phyloP scores from a whole-genome alignment of 2,329 filamentous ascomycete genomes.

The Paecilomyces sp. region DNA sequence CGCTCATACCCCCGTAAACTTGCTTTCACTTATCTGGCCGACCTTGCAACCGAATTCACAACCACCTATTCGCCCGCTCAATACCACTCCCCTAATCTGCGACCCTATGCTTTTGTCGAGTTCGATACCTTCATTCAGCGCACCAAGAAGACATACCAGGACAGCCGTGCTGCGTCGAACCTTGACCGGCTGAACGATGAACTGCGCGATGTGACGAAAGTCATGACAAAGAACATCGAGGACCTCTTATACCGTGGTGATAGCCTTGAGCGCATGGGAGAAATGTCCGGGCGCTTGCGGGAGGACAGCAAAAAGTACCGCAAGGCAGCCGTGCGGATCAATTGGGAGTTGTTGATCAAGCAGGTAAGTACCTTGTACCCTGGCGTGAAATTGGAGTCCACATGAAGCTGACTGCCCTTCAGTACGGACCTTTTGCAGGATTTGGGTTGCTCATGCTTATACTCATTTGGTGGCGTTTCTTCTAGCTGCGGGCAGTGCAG shows the following conservation, averaged over 20 bases:
- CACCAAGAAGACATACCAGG: conserved; percentile 89
- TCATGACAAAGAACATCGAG: conserved; percentile 99
- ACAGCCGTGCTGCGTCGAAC: conserved; percentile 83
- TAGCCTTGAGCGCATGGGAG: conserved; percentile 92
- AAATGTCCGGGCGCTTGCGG: conserved; percentile 76
- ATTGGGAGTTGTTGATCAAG: conserved; percentile 94
- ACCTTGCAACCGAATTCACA: conserved; percentile 84
- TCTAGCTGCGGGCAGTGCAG: conserved; percentile 43
- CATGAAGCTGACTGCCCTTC: conserved; percentile 15
- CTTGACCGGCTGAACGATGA: conserved; percentile 95
- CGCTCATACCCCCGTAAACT: conserved; percentile 93
- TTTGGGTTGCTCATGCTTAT: conserved; percentile 75
- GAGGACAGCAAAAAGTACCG: conserved; percentile 95
- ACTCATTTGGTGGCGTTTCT: conserved; percentile 90
- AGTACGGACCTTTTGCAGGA: conserved; percentile 83
- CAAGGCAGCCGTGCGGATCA: conserved; percentile 87
- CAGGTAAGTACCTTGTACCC: conserved; percentile 47
- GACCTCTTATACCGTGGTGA: conserved; percentile 93
- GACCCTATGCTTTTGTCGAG: conserved; percentile 94
- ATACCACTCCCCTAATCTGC: conserved; percentile 65
- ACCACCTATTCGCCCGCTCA: conserved; percentile 70
- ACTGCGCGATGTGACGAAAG: conserved; percentile 93
- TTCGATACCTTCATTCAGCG: conserved; percentile 96
- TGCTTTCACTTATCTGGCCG: conserved; percentile 94
- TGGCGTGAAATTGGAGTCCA: not conserved